phyloP scores from a whole-genome alignment of 2,329 filamentous ascomycete genomes.

The Colletotrichum sansevieriae region DNA sequence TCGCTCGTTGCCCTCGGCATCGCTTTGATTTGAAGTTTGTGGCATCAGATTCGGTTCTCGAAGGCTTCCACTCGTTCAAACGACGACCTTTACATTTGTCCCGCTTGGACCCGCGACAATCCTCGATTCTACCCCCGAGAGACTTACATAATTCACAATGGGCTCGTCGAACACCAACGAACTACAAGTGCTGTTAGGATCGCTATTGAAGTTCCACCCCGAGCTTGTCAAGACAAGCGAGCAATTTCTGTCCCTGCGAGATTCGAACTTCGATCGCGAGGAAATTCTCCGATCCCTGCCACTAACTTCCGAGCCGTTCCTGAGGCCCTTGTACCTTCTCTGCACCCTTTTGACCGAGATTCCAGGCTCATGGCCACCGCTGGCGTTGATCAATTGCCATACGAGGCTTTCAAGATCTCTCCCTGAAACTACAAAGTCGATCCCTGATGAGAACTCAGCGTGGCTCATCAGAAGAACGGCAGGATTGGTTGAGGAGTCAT shows the following conservation, averaged over 20 bases:
- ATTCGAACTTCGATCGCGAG: slow-evolving; percentile 4
- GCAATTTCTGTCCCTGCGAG: neutral
- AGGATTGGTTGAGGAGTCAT: slow-evolving; percentile 48
- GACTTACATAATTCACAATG: neutral
- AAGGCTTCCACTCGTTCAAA: neutral
- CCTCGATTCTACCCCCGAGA: neutral
- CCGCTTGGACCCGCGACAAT: neutral
- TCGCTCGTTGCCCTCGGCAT: neutral
- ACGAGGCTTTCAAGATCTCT: slow-evolving; percentile 52
- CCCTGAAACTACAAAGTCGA: slow-evolving; percentile 52
- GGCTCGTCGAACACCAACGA: neutral
- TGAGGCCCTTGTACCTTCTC: slow-evolving; percentile 47
- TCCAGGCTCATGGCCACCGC: slow-evolving; percentile 47
- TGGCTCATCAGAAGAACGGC: slow-evolving; percentile 43
- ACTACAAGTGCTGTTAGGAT: neutral
- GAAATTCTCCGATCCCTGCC: slow-evolving; percentile 45
- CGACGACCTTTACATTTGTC: too few species aligned
- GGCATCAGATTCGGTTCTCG: neutral
- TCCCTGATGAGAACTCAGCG: slow-evolving; percentile 35
- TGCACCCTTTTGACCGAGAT: slow-evolving; percentile 45
- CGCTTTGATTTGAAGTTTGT: neutral
- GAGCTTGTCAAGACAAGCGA: neutral
- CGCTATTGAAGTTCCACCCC: neutral
- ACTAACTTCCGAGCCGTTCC: slow-evolving; percentile 40
- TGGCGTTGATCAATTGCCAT: slow-evolving; percentile 51